Evolutionary conservation across 345 rosid species (phyloP).

Genomic region (Mangifera indica): DNA sequence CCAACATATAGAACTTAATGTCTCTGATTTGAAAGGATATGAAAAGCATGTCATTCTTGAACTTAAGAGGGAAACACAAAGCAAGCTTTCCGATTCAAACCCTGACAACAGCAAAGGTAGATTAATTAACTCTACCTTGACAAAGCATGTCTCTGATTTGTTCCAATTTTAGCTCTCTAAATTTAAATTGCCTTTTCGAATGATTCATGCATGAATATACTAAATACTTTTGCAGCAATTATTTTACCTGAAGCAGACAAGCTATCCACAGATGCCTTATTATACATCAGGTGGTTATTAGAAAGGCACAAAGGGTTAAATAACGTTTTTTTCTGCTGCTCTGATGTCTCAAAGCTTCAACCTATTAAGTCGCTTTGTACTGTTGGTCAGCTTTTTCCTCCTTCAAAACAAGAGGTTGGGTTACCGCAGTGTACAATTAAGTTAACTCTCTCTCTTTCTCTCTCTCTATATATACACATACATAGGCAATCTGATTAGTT

Average conservation of each 20-base stretch:
- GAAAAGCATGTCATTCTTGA: conserved; percentile 58
- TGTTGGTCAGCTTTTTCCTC: conserved; percentile 37
- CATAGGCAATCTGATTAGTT: neutral
- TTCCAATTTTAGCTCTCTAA: neutral
- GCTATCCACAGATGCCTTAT: conserved; percentile 46
- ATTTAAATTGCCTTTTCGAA: neutral
- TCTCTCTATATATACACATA: conserved; percentile 4
- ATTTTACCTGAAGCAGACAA: conserved; percentile 51
- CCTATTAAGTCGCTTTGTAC: conserved; percentile 49
- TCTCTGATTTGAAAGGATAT: conserved; percentile 54
- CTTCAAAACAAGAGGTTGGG: conserved; percentile 51
- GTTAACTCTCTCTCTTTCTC: no score
- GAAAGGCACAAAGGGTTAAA: conserved; percentile 46
- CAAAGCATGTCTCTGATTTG: no score
- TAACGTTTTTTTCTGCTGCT: conserved; percentile 60
- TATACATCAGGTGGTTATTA: conserved; percentile 56
- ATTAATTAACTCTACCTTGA: no score
- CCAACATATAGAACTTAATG: conserved; percentile 52
- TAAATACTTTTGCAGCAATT: conserved; percentile 36
- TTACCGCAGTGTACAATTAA: conserved; percentile 13
- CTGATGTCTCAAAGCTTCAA: conserved; percentile 52
- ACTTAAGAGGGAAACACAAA: conserved; percentile 51
- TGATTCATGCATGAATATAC: neutral
- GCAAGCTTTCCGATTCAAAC: conserved; percentile 21
- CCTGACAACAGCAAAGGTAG: conserved; percentile 37